Conservation (phyloP, 306 rosid species). For the Alnus rubra region DNA sequence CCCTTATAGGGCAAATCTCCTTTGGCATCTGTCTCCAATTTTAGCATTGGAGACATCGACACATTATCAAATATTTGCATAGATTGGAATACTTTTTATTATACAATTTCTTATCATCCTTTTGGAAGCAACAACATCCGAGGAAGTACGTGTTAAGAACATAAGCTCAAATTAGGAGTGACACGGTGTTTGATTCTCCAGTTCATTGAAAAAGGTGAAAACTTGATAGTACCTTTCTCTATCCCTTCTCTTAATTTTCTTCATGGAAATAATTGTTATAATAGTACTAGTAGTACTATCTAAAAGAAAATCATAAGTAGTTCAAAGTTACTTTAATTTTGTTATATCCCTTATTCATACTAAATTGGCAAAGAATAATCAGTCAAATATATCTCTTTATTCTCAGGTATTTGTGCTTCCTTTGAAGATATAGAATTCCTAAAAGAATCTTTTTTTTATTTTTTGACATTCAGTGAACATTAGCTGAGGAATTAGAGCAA, state of each 20-base stretch:
- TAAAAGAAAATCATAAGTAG: slow-evolving; percentile 4
- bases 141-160: slow-evolving; percentile 20
- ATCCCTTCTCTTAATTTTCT: slow-evolving; percentile 20
- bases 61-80: slow-evolving; percentile 35
- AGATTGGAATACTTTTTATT: slow-evolving; percentile 33
- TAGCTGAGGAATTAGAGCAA: not conserved
- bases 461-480: slow-evolving; percentile 18
- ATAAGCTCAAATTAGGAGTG: slow-evolving; percentile 1
- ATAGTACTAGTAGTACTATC: not conserved
- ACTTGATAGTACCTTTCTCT: slow-evolving; percentile 22
- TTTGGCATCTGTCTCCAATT: slow-evolving; percentile 61
- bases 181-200: slow-evolving; percentile 30
- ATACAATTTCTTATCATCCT: slow-evolving; percentile 22
- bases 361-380: not conserved
- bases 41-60: slow-evolving; percentile 40
- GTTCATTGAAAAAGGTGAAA: slow-evolving; percentile 47
- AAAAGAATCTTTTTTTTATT: not conserved
- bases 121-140: slow-evolving; percentile 31
- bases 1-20: slow-evolving; percentile 56
- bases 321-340: slow-evolving; percentile 14
- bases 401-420: slow-evolving; percentile 20
- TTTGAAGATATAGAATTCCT: slow-evolving; percentile 6
- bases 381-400: not conserved
- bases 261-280: slow-evolving; percentile 9
- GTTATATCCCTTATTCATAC: not conserved